Conservation (phyloP, 108 stramenopile genomes). For the Stephanodiscus minutulus region DNA sequence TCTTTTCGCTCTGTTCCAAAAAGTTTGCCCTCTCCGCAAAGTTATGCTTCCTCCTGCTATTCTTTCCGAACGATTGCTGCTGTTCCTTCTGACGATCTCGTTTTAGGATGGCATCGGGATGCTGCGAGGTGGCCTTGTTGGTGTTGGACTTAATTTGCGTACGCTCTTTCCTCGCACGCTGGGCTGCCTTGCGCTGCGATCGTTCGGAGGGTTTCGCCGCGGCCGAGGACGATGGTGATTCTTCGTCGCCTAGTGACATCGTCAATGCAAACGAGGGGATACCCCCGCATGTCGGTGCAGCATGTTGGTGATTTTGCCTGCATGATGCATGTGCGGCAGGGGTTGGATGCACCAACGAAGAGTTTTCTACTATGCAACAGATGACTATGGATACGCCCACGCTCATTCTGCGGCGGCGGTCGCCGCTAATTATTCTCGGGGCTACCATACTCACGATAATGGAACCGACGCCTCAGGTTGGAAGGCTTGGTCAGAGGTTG, state of each 20-base stretch:
- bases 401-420: slow-evolving; percentile 1
- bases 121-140: slow-evolving; percentile 26
- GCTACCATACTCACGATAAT: background rate
- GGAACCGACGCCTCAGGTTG: background rate
- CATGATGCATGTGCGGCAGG: background rate
- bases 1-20: slow-evolving; percentile 16
- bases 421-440: background rate
- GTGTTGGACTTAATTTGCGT: background rate
- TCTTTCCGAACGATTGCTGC: slow-evolving; percentile 1
- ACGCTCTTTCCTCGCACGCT: slow-evolving; percentile 36
- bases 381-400: slow-evolving; percentile 6
- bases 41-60: slow-evolving; percentile 29
- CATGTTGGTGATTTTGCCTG: background rate
- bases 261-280: background rate
- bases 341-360: slow-evolving; percentile 1
- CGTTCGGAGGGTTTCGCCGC: slow-evolving; percentile 20
- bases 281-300: background rate
- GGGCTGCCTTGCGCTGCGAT: slow-evolving; percentile 42
- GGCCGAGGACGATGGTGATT: background rate
- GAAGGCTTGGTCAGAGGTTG: background rate
- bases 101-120: slow-evolving; percentile 43
- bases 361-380: background rate
- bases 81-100: slow-evolving; percentile 20
- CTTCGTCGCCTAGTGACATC: slow-evolving; percentile 10
- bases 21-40: slow-evolving; percentile 16